These are phyloP conservation scores for Sordariomycetes sp. DNA, from an alignment of 2,329 filamentous ascomycete genomes.

Conservation along the genomic window DNA sequence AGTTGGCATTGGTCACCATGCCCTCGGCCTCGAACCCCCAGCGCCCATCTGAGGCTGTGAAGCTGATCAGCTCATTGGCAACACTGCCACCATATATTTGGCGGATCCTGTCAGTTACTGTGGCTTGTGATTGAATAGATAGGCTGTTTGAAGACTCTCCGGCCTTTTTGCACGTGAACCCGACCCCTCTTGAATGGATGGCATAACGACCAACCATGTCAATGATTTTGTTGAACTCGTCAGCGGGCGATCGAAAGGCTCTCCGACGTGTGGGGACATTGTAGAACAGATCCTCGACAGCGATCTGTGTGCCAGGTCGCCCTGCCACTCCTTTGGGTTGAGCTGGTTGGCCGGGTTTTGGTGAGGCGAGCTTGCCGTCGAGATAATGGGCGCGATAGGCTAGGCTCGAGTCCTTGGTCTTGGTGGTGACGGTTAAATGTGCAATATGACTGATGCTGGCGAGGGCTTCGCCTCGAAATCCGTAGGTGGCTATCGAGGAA, in stretches of 20 bases:
- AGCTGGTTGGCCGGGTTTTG: constrained; percentile 78
- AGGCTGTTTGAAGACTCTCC: constrained; percentile 79
- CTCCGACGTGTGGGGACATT: constrained; percentile 82
- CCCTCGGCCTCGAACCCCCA: constrained; percentile 80
- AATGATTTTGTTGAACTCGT: constrained; percentile 97
- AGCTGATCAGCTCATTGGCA: constrained; percentile 79
- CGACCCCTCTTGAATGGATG: constrained; percentile 82
- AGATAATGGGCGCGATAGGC: constrained; percentile 88
- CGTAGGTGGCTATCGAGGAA: constrained; percentile 83
- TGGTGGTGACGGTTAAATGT: constrained; percentile 89
- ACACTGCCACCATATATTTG: constrained; percentile 79
- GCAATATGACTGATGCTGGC: constrained; percentile 98
- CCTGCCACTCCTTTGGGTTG: constrained; percentile 86
- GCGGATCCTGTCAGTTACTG: constrained; percentile 72
- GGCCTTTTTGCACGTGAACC: constrained; percentile 94
- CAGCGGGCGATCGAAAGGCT: constrained; percentile 83
- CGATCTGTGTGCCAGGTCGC: constrained; percentile 85
- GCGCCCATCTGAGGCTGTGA: constrained; percentile 60
- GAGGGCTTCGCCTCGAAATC: constrained; percentile 92
- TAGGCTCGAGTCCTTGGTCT: constrained; percentile 76
- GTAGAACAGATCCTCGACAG: constrained; percentile 95
- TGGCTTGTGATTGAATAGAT: constrained; percentile 66
- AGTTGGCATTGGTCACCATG: constrained; percentile 86
- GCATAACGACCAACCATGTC: constrained; percentile 92
- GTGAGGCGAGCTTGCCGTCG: constrained; percentile 68